Percentiles rank a stretch among this genome's conserved stretches.
Conservation (phyloP, 2,329 filamentous ascomycete genomes). For the Claviceps citrina region DNA sequence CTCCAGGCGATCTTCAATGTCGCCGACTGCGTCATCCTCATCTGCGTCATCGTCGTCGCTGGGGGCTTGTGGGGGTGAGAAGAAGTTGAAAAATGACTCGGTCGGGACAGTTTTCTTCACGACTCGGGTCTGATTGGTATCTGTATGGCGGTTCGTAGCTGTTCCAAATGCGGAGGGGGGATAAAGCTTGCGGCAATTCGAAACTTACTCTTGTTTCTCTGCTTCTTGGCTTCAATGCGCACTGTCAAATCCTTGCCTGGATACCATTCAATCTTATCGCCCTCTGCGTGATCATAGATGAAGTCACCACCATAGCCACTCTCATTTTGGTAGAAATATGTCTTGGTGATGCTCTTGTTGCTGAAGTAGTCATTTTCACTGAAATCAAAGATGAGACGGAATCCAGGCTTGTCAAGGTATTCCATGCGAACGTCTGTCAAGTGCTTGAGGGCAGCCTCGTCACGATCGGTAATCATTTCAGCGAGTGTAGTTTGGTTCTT, state of each 20-base stretch:
- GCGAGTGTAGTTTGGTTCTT: conserved; percentile 97
- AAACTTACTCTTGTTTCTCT: conserved; percentile 89
- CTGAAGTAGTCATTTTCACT: conserved; percentile 89
- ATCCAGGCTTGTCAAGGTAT: conserved; percentile 94
- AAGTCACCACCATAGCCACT: conserved; percentile 97
- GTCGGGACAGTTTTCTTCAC: conserved; percentile 98
- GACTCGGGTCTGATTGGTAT: conserved; percentile 96
- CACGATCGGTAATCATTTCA: conserved; percentile 96
- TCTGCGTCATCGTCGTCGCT: conserved; percentile 52
- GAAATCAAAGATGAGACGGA: conserved; percentile 97
- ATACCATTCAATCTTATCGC: conserved; percentile 97
- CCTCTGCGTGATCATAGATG: conserved; percentile 98
- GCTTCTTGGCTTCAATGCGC: conserved; percentile 96
- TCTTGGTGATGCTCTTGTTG: conserved; percentile 95
- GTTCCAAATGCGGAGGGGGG: no score
- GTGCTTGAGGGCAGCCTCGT: conserved; percentile 83
- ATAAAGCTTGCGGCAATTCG: neutral
- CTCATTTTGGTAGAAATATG: conserved; percentile 98
- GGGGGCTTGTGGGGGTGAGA: conserved; percentile 83
- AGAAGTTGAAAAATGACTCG: conserved; percentile 99
- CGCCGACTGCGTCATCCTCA: conserved; percentile 63
- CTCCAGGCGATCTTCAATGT: conserved; percentile 95
- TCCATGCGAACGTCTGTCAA: conserved; percentile 95
- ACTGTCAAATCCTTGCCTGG: conserved; percentile 84
- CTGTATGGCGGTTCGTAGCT: conserved; percentile 42